These are phyloP conservation scores for Termitomyces sp. DNA, from an alignment of 768 basidiomycete genomes.

Conservation along the genomic window DNA sequence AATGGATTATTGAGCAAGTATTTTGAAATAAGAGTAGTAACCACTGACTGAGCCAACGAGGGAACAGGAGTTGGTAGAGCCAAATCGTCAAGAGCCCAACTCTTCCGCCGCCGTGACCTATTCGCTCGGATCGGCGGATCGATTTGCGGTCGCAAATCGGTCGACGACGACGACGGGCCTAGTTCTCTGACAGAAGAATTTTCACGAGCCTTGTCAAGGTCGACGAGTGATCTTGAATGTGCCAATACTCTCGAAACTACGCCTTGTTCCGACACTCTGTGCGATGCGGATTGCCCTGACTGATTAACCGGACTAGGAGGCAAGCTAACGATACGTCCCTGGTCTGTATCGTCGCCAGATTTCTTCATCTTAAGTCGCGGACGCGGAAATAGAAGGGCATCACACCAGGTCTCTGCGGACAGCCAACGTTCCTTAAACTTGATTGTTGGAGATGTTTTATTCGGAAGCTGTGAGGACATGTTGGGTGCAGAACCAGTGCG, in stretches of 20 bases:
- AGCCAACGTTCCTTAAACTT: constrained; percentile 64
- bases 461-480: not conserved
- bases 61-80: constrained; percentile 56
- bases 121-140: not conserved
- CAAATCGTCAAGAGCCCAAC: constrained; percentile 59
- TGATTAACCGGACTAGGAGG: constrained; percentile 39
- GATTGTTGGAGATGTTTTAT: constrained; percentile 14
- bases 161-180: not conserved
- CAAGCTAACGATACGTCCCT: constrained; percentile 43
- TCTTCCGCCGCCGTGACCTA: constrained; percentile 44
- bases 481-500: constrained; percentile 16
- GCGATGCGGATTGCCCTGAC: constrained; percentile 1
- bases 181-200: not conserved
- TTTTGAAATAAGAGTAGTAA: not conserved
- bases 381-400: constrained; percentile 72
- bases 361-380: constrained; percentile 62
- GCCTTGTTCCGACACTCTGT: constrained; percentile 19
- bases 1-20: not conserved
- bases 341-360: constrained; percentile 13
- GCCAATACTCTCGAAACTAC: constrained; percentile 44
- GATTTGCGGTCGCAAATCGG: not conserved
- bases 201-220: constrained; percentile 19
- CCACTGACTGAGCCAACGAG: constrained; percentile 48
- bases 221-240: constrained; percentile 44
- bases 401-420: constrained; percentile 78